Evolutionary conservation across 2,329 filamentous ascomycete species (phyloP), one percentile per base, ranked within the genome.

Genomic region (Leptodontidium sp.): DNA sequence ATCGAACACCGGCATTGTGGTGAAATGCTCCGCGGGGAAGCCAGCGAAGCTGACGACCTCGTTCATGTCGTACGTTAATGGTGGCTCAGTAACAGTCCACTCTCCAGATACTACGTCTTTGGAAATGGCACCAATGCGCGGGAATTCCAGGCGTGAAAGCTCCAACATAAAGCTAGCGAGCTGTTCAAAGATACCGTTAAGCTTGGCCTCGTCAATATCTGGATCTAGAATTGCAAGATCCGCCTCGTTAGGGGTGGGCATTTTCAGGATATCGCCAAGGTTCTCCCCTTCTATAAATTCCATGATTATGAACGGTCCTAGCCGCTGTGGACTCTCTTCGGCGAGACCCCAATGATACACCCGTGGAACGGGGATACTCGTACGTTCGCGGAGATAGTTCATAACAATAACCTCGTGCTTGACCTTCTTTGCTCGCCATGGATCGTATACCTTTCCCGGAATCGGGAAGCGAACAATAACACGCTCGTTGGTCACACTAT

Each of bases 401-500:
- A 69, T 53, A 40, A 67, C n/a, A 50, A 29, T 47, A 32, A 69
- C 61, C 59, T 70, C 65, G 45, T 67, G 14, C 47, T 53, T 58
- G 38, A 67, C 53, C 61, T 70, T 67, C 58, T 50, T 64, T 32
- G 35, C 65, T 50, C 52, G 53, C 53, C 61, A 67, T 14, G n/a
- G 12, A 21, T 57, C 55, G 35, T 63, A 53, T 24, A 52, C 21
- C 49, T 52, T 52, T 61, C 65, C 65, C 26, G 52, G 53, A 29
- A 61, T 64, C 29, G 57, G 65, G 38, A 70, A 70, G 38, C 61
- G 65, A 62, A 70, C 65, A 43, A 70, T 29, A 17, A 57, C 53
- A 62, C 40, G 49, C 55, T 64, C 24, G 17, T 52, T 40, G 24
- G 24, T 62, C 53, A 43, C 35, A 21, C 21, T 57, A 62, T 57